Evolutionary conservation across 331 rosid genomes (phyloP).

Genomic region (Saraca asoca): DNA sequence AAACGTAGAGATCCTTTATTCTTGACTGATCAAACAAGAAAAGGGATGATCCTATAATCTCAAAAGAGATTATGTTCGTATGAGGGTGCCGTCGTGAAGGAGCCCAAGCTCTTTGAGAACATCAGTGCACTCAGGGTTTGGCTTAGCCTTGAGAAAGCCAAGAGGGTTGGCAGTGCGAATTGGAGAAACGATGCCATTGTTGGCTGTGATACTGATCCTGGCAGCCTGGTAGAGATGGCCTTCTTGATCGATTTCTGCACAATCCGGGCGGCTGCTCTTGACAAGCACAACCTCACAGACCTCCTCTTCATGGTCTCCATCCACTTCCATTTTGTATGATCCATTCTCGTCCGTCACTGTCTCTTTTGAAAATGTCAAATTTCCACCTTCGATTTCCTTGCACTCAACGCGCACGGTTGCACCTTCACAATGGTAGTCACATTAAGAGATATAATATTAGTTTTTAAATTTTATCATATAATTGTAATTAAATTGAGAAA

Average conservation of each 20-base stretch:
- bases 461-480: neutral
- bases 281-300: conserved; percentile 49
- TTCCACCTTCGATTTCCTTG: conserved; percentile 42
- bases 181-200: conserved; percentile 54
- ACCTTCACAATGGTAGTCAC: conserved; percentile 39
- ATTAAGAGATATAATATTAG: neutral
- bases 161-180: conserved; percentile 71
- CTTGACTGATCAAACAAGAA: neutral
- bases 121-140: conserved; percentile 35
- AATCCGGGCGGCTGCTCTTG: conserved; percentile 48
- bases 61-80: neutral
- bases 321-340: conserved; percentile 47
- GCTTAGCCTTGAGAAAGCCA: conserved; percentile 58
- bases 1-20: conserved; percentile 3
- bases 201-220: conserved; percentile 55
- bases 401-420: conserved; percentile 67
- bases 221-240: conserved; percentile 47
- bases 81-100: conserved; percentile 31
- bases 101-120: conserved; percentile 70
- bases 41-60: neutral
- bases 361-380: conserved; percentile 46
- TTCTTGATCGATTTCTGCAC: conserved; percentile 39
- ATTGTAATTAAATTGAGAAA: neutral
- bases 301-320: conserved; percentile 80
- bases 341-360: conserved; percentile 46